phyloP scores from a whole-genome alignment of 2,329 filamentous ascomycete genomes.

The Knufia fluminis region DNA sequence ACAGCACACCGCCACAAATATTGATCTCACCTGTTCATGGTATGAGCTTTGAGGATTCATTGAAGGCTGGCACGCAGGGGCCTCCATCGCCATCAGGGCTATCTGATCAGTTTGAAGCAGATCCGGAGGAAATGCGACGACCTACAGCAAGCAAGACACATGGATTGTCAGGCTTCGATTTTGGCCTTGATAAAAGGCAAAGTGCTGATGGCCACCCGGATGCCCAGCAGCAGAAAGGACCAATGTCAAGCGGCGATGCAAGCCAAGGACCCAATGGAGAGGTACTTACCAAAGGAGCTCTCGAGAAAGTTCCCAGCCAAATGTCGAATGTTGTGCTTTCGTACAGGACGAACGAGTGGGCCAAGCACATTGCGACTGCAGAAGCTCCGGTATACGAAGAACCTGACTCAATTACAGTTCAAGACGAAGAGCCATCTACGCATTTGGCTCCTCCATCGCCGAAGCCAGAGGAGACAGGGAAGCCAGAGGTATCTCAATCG shows the following conservation, averaged over 20 bases:
- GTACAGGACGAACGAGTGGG: slow-evolving; percentile 92
- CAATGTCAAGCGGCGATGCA: not conserved
- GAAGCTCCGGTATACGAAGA: slow-evolving; percentile 62
- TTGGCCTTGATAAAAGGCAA: not conserved
- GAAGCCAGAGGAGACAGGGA: not conserved
- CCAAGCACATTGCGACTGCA: slow-evolving; percentile 73
- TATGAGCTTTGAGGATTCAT: not conserved
- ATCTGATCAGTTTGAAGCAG: slow-evolving; percentile 6
- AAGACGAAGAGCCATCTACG: slow-evolving; percentile 14
- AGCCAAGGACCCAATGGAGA: slow-evolving; percentile 18
- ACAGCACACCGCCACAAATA: slow-evolving; percentile 18
- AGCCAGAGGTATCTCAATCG: slow-evolving; percentile 1
- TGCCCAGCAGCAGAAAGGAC: not conserved
- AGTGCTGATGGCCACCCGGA: not conserved
- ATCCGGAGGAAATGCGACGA: slow-evolving; percentile 10
- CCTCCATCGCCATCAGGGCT: slow-evolving; percentile 8
- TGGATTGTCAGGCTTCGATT: slow-evolving; percentile 1
- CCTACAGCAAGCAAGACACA: not conserved
- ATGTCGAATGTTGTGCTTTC: slow-evolving; percentile 69
- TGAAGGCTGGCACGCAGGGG: not conserved
- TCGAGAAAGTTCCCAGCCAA: slow-evolving; percentile 56
- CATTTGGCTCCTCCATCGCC: slow-evolving; percentile 12
- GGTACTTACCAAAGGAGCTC: slow-evolving; percentile 28
- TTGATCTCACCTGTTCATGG: slow-evolving; percentile 13
- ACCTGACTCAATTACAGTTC: slow-evolving; percentile 41